Conservation (phyloP, 129 eudicot species). For the Flaveria robusta region DNA sequence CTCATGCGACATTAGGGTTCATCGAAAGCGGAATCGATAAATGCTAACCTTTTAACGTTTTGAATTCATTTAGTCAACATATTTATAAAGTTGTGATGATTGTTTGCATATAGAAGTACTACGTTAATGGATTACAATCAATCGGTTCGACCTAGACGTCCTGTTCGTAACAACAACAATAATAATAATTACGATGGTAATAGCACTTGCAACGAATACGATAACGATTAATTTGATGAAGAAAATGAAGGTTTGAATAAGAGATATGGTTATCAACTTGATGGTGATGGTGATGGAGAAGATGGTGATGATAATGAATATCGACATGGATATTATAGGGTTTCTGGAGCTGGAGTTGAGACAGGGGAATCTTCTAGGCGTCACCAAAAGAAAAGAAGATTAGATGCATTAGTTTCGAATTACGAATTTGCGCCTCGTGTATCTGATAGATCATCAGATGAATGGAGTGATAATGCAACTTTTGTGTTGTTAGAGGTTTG, state of each 20-base stretch:
- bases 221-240: constrained; percentile 48
- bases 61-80: neutral
- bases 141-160: constrained; percentile 44
- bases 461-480: constrained; percentile 71
- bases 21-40: neutral
- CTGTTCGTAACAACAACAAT: constrained; percentile 41
- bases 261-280: constrained; percentile 25
- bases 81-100: neutral
- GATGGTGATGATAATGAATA: constrained; percentile 30
- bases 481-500: constrained; percentile 72
- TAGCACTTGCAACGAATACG: constrained; percentile 31
- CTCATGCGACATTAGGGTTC: constrained; percentile 26
- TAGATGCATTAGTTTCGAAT: constrained; percentile 48
- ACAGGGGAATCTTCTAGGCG: constrained; percentile 50
- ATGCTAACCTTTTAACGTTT: constrained; percentile 18
- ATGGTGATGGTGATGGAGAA: constrained; percentile 27
- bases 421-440: constrained; percentile 57
- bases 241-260: constrained; percentile 39
- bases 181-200: constrained; percentile 40
- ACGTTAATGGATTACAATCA: constrained; percentile 36
- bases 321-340: constrained; percentile 39
- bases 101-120: neutral
- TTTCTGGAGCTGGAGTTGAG: constrained; percentile 45
- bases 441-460: constrained; percentile 31
- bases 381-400: constrained; percentile 63